These are phyloP conservation scores for Chlorella sp. DNA, from an alignment of 139 green algal species.

Conservation along the genomic window DNA sequence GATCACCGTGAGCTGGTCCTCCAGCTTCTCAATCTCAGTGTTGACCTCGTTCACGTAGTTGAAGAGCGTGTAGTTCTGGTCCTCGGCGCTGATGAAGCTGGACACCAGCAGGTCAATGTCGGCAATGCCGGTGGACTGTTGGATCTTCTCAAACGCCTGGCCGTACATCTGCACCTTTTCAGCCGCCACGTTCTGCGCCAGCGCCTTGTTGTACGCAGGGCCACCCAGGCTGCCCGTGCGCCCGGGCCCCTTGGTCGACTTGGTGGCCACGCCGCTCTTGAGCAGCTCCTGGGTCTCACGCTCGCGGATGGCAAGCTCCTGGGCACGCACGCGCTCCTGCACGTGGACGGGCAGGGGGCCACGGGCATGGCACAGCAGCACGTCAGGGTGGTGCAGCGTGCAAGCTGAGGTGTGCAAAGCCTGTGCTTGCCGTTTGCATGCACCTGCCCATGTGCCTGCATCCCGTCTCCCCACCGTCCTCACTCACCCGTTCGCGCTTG, in stretches of 20 bases:
- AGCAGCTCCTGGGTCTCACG: slow-evolving; percentile 63
- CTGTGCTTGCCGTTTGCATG: no score
- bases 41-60: slow-evolving; percentile 80
- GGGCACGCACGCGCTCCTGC: slow-evolving; percentile 42
- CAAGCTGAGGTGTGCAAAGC: no score
- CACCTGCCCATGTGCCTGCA: no score
- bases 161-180: slow-evolving; percentile 70
- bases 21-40: slow-evolving; percentile 68
- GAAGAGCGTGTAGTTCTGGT: slow-evolving; percentile 78
- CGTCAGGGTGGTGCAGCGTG: no score
- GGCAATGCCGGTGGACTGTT: slow-evolving; percentile 47
- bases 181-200: slow-evolving; percentile 49
- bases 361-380: slow-evolving; percentile 2
- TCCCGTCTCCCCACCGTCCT: no score
- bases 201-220: slow-evolving; percentile 43
- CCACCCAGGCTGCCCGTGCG: not conserved
- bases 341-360: not conserved
- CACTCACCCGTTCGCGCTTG: slow-evolving; percentile 44
- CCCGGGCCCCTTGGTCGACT: not conserved
- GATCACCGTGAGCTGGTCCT: slow-evolving; percentile 61
- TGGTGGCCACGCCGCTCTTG: slow-evolving; percentile 27
- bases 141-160: slow-evolving; percentile 75
- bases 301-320: slow-evolving; percentile 67
- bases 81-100: slow-evolving; percentile 63
- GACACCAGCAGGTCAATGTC: slow-evolving; percentile 76